phyloP scores from a whole-genome alignment of 2,329 filamentous ascomycete species.

The Aspergillus hiratsukae region DNA sequence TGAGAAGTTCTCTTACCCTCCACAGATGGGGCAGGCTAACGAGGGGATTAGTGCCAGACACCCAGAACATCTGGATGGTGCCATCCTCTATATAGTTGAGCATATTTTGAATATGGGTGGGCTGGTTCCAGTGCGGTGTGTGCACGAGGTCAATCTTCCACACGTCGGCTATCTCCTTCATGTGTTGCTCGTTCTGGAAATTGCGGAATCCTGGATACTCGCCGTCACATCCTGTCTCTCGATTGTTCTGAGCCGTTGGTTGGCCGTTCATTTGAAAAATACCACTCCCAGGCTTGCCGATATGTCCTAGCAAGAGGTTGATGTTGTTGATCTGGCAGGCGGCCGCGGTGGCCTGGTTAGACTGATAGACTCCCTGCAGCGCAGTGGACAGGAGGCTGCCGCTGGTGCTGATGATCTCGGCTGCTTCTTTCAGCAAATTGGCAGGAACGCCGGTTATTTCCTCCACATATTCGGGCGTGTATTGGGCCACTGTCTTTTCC shows the following conservation, averaged over 20 bases:
- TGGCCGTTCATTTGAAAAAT: constrained; percentile 40
- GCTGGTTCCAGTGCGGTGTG: constrained; percentile 38
- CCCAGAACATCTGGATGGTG: constrained; percentile 37
- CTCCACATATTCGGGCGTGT: constrained; percentile 30
- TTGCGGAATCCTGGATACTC: constrained; percentile 39
- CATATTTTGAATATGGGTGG: constrained; percentile 36
- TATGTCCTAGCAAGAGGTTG: constrained; percentile 34
- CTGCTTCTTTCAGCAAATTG: constrained; percentile 26
- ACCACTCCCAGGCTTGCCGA: constrained; percentile 34
- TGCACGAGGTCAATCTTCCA: constrained; percentile 35
- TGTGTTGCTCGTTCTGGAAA: constrained; percentile 31
- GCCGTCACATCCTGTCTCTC: constrained; percentile 37
- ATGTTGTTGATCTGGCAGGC: constrained; percentile 42
- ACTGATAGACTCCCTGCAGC: constrained; percentile 40
- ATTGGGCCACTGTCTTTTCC: constrained; percentile 23
- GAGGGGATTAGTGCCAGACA: constrained; percentile 37
- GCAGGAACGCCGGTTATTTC: constrained; percentile 33
- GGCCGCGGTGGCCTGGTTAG: constrained; percentile 38
- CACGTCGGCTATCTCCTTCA: constrained; percentile 32
- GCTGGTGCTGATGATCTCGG: constrained; percentile 30
- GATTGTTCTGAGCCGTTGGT: constrained; percentile 39
- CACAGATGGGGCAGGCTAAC: constrained; percentile 35
- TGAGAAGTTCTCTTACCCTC: constrained; percentile 26
- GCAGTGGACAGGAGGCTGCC: constrained; percentile 33
- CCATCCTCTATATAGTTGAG: constrained; percentile 33